Conservation (phyloP, 2,329 filamentous ascomycete species). For the Colletotrichum godetiae region DNA sequence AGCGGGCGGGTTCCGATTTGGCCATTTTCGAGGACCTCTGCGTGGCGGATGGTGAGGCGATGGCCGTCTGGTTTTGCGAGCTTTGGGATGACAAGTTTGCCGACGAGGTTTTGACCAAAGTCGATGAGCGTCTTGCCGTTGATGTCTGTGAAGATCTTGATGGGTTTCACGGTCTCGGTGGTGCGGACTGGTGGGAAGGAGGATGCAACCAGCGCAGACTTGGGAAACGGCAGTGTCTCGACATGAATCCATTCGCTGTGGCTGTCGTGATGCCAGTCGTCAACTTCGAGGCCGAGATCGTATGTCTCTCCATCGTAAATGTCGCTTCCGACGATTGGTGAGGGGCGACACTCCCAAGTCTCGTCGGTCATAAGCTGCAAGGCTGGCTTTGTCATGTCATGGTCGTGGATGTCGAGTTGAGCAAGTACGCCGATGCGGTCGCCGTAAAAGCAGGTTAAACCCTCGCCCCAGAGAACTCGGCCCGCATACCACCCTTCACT, state of each 20-base stretch:
- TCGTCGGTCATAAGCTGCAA: slow-evolving; percentile 49
- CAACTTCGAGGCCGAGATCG: slow-evolving; percentile 48
- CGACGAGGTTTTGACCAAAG: slow-evolving; percentile 70
- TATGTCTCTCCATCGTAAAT: slow-evolving; percentile 66
- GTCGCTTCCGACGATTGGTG: slow-evolving; percentile 50
- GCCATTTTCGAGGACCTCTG: slow-evolving; percentile 65
- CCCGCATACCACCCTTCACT: slow-evolving; percentile 64
- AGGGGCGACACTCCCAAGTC: slow-evolving; percentile 47
- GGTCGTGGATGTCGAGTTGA: slow-evolving; percentile 49
- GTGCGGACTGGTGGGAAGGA: slow-evolving; percentile 57
- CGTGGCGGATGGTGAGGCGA: slow-evolving; percentile 60
- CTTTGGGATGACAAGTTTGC: slow-evolving; percentile 53
- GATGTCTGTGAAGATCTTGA: slow-evolving; percentile 44
- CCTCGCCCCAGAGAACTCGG: slow-evolving; percentile 18
- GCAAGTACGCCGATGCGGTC: slow-evolving; percentile 51
- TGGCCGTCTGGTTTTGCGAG: slow-evolving; percentile 46
- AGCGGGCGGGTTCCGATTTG: slow-evolving; percentile 55
- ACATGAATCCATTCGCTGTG: slow-evolving; percentile 42
- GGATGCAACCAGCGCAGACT: slow-evolving; percentile 49
- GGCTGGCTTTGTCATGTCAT: slow-evolving; percentile 39
- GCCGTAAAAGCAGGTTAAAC: slow-evolving; percentile 49
- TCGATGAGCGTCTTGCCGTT: slow-evolving; percentile 61
- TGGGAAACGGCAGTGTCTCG: slow-evolving; percentile 44
- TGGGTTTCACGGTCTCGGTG: slow-evolving; percentile 43
- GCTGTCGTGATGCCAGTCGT: slow-evolving; percentile 39